Base-by-base conservation (phyloP, 2,329 filamentous ascomycete species). In the Rhinocladiella similis region DNA sequence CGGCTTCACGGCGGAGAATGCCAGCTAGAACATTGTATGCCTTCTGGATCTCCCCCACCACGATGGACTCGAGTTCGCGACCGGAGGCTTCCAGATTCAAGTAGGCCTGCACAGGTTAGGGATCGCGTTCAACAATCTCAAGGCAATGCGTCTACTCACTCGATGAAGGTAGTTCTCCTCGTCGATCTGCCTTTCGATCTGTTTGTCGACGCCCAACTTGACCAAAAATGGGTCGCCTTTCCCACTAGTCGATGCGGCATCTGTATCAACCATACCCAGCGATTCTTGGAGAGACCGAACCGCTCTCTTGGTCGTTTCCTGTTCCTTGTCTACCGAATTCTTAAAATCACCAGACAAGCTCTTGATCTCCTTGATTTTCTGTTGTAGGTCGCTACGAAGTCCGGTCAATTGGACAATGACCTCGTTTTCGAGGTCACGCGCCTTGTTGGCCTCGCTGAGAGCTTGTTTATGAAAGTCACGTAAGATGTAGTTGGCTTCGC, bases 321-420 rank as follows among this genome's bases (percentile, higher is more conserved):
- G 93, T 73, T 97, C 94, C 75, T 93, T 96, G 22, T 96, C 91
- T 9, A 99, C 91, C 0, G 88, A 89, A 70, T 96, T 99, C 75
- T 96, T 96, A 76, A 99, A 99, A 72, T 99, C 94, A 14, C 91
- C 89, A 5, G 91, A 89, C 14, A 99, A 78, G 64, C 86, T 88
- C 76, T 96, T 96, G 77, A 99, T 99, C 75, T 99, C 94, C 74
- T 97, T 99, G 73, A 96, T 96, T 77, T 99, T 99, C 71, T 95
- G 91, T 60, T 89, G 88, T 16, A 99, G 79, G 72, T 99, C 94
- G 67, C 86, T 92, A 56, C 94, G 81, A 52, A 99, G 77, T 1
- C 91, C 91, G 1, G 87, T 91, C 54, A 99, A 79, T 50, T 93
- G 91, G 49, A 90, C 80, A 62, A 97, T 91, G 46, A 99, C 91